Conservation (phyloP, 1,139 yeast genomes). For the Blastobotrys persicus region DNA sequence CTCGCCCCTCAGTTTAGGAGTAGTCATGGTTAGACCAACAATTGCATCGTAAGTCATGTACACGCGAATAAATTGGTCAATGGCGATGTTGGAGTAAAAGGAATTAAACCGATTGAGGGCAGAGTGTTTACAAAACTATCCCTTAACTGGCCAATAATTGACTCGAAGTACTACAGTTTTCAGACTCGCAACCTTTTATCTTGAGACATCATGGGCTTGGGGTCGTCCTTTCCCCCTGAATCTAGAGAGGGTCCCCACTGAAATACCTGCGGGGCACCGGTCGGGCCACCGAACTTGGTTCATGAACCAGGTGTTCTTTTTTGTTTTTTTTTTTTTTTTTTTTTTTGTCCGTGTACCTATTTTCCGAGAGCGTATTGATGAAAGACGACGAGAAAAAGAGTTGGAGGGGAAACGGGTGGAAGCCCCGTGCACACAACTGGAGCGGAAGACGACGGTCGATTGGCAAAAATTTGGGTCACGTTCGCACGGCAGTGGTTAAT, state of each 20-base stretch:
- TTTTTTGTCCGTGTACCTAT: not conserved
- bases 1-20: no score
- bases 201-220: no score
- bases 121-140: no score
- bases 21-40: no score
- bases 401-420: conserved; percentile 2
- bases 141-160: no score
- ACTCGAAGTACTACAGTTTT: no score
- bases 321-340: no score
- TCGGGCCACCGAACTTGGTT: not conserved
- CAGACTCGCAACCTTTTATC: not conserved
- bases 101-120: no score
- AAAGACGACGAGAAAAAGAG: conserved; percentile 5
- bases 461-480: not conserved
- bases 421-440: conserved; percentile 1
- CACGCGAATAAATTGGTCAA: no score
- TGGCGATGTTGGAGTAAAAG: no score
- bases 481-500: conserved; percentile 16
- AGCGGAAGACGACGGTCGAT: not conserved
- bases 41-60: no score
- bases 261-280: not conserved
- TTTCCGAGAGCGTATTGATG: not conserved
- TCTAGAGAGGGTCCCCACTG: no score
- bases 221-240: not conserved
- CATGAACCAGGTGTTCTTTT: not conserved